Base-by-base conservation (phyloP, 805 yeast genomes). In the Candida michaelii region DNA sequence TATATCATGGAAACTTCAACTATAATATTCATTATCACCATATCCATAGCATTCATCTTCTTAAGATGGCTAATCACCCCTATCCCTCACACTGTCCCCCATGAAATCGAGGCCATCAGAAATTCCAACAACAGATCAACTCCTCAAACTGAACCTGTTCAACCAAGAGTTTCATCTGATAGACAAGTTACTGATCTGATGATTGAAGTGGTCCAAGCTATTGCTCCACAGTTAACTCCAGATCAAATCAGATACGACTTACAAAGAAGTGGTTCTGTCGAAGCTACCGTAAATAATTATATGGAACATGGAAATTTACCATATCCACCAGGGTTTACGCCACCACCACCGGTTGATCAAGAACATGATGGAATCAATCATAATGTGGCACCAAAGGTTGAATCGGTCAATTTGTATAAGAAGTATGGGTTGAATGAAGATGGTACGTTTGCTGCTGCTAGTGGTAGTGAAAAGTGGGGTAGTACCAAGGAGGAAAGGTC, bases 181-280 rank as follows among this genome's bases (percentile, higher is more conserved):
- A 74, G 86, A 44, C 66, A 60, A 11, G 82, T 84, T 16, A 80
- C 83, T 3, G 70, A 69, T 4, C 78, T 77, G 44, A 91, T 91
- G 98, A 73, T 91, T 33, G 93, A 85, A 49, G 82, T 86, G 0
- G 97, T 91, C 2, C 85, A 81, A 52, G 80, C 89, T 31, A 71
- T 91, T 42, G 96, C 89, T 0, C 97, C 97, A 3, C 70, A 71
- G 15, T 65, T 87, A 24, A 71, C 85, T 1, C 74, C 65, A 3
- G 85, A 77, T 6, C 95, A 86, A 57, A 88, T 93, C 47, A 71
- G 82, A 47, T 71, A 73, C 47, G 95, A 85, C 58, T 73, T 93
- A 47, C 80, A 82, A 54, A 71, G 79, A 45, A 80, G 93, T 0
- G 95, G 95, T 0, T 82, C 85, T 6, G 90, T 90, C 1, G 90